phyloP scores from a whole-genome alignment of 2,329 filamentous ascomycete species.

The Elsinoe fawcettii region DNA sequence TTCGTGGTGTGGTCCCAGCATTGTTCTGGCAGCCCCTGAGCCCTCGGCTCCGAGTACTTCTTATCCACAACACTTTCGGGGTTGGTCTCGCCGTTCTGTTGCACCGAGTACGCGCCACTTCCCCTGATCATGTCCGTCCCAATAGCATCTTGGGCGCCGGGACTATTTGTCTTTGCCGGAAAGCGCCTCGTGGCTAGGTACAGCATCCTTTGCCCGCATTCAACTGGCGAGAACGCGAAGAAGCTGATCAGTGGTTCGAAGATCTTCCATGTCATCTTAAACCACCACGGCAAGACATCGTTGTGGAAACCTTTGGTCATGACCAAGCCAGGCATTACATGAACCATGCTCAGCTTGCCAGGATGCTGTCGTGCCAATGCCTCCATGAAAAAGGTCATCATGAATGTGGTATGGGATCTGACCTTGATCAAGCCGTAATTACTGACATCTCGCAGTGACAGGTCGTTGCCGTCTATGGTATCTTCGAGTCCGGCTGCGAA shows the following conservation, averaged over 20 bases:
- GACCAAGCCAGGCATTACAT: slow-evolving; percentile 23
- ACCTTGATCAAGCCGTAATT: slow-evolving; percentile 18
- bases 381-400: slow-evolving; percentile 23
- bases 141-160: not conserved
- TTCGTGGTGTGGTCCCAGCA: slow-evolving; percentile 9
- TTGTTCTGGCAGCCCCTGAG: not conserved
- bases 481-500: slow-evolving; percentile 22
- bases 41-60: not conserved
- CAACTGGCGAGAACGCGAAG: slow-evolving; percentile 15
- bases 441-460: slow-evolving; percentile 18
- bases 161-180: slow-evolving; percentile 8
- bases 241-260: slow-evolving; percentile 17
- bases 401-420: slow-evolving; percentile 19
- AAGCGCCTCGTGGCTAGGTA: slow-evolving; percentile 16
- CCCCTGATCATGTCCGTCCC: slow-evolving; percentile 18
- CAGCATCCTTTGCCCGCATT: slow-evolving; percentile 21
- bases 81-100: slow-evolving; percentile 16
- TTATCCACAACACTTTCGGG: not conserved
- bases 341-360: slow-evolving; percentile 18
- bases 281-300: slow-evolving; percentile 19
- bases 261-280: slow-evolving; percentile 15
- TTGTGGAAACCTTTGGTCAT: slow-evolving; percentile 17
- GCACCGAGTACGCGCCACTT: slow-evolving; percentile 20
- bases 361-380: slow-evolving; percentile 19
- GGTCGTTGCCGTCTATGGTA: slow-evolving; percentile 17